A percentile compares a stretch with the other conserved stretches of the same genome.
Evolutionary conservation across 2,329 filamentous ascomycete species (phyloP).

Genomic region (Neofusicoccum laricinum): DNA sequence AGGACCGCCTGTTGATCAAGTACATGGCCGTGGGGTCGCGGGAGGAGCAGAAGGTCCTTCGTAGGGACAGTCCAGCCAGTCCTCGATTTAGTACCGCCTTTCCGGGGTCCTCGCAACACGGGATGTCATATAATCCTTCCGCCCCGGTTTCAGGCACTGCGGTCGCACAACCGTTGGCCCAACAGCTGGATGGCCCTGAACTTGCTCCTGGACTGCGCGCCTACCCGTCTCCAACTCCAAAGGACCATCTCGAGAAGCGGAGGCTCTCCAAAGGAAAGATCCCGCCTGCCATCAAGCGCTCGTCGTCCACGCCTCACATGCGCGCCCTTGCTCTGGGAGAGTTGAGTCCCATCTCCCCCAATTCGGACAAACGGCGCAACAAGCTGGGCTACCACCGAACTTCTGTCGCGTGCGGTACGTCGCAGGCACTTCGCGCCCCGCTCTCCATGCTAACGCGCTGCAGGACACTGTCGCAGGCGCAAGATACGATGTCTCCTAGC

Average conservation of each 20-base stretch:
- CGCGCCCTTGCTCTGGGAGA: conserved; percentile 38
- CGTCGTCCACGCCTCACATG: conserved; percentile 48
- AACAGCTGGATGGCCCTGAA: conserved; percentile 10
- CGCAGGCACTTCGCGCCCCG: neutral
- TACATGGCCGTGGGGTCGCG: conserved; percentile 36
- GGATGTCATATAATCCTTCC: conserved; percentile 35
- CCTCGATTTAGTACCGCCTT: conserved; percentile 30
- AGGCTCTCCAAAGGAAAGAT: conserved; percentile 39
- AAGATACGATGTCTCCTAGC: conserved; percentile 90
- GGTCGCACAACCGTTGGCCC: conserved; percentile 18
- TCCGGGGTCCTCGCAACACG: conserved; percentile 26
- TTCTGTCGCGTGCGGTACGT: conserved; percentile 92
- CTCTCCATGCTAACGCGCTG: conserved; percentile 11
- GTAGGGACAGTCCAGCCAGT: conserved; percentile 29
- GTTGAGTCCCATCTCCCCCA: conserved; percentile 44
- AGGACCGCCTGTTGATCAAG: conserved; percentile 13
- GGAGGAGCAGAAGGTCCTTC: conserved; percentile 29
- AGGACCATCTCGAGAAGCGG: conserved; percentile 34
- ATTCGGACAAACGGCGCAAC: conserved; percentile 71
- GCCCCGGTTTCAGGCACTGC: conserved; percentile 28
- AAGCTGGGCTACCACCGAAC: conserved; percentile 95
- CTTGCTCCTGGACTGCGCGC: neutral
- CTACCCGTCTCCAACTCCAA: conserved; percentile 19
- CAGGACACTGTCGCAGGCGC: conserved; percentile 85
- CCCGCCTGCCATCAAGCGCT: conserved; percentile 40